Evolutionary conservation across 2,329 filamentous ascomycete genomes (phyloP), one percentile per base, ranked within the genome.

Genomic region (Colletotrichum truncatum): DNA sequence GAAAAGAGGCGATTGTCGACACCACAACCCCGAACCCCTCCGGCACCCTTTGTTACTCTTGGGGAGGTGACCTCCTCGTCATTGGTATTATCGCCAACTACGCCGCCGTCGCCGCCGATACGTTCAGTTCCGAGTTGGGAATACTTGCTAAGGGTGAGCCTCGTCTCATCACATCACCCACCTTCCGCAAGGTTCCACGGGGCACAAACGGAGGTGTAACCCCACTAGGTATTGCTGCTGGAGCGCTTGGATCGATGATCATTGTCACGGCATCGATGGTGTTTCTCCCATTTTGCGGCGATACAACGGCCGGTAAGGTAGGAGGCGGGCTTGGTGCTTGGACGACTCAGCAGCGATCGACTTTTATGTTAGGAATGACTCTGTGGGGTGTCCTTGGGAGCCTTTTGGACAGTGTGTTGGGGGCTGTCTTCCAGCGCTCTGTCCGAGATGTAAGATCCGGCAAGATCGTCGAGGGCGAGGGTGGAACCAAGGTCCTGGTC

Each of bases 181-280:
- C 80, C 4, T 85, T 96, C 73, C 90, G 92, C 64, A 86, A 88
- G 68, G 96, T 98, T 0, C 94, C 96, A 0, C 91, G 88, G 1
- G 96, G 96, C 52, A 98, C 96, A 41, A 99, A 99, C 74, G 96
- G 96, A 30, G 96, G 95, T 14, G 93, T 99, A 8, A 97, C 93
- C 0, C 70, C 89, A 0, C 82, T 87, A 46, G 96, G 96, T 0
- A 81, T 97, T 0, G 79, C 83, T 0, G 93, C 93, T 2, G 94
- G 94, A 1, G 76, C 92, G 18, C 75, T 92, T 1, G 94, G 94
- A 3, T 90, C 93, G 9, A 85, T 91, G 61, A 84, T 95, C 48
- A 89, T 94, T 6, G 82, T 91, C 23, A 88, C 89, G 0, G 71
- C 85, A 0, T 87, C 93, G 3, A 83, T 90, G 46, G 68, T 91